A percentile compares a stretch with the other conserved stretches of the same genome.
phyloP scores from a whole-genome alignment of 345 rosid species.

The Eucalyptus paniculata region DNA sequence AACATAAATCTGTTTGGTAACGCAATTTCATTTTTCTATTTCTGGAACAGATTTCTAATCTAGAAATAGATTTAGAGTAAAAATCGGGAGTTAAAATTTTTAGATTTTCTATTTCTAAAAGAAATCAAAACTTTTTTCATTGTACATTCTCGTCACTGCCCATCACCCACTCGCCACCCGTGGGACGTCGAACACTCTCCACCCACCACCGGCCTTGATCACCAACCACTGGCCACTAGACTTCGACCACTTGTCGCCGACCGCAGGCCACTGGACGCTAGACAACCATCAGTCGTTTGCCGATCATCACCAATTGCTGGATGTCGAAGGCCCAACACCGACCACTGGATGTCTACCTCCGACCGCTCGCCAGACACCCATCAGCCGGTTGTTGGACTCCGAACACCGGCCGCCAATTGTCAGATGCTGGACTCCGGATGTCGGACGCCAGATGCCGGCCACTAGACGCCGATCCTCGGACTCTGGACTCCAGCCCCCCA shows the following conservation, averaged over 20 bases:
- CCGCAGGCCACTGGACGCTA: accelerated
- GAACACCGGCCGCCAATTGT: accelerated
- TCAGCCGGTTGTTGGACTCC: accelerated
- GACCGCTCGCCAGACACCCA: accelerated
- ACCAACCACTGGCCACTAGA: accelerated
- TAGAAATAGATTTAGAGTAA: too few relatives aligned
- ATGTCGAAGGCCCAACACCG: accelerated
- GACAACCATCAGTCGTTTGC: accelerated
- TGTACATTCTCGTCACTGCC: accelerated
- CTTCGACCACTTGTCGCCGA: accelerated
- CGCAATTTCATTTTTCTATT: accelerated
- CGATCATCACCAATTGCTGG: accelerated
- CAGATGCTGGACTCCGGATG: accelerated
- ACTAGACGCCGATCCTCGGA: accelerated
- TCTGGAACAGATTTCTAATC: accelerated
- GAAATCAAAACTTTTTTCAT: too few relatives aligned
- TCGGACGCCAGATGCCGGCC: accelerated
- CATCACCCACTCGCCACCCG: accelerated
- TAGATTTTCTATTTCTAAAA: too few relatives aligned
- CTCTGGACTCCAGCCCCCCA: accelerated
- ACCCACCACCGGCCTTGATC: accelerated
- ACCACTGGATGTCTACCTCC: accelerated
- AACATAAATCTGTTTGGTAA: accelerated
- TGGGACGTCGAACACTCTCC: accelerated
- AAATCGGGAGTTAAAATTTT: accelerated